Evolutionary conservation across 495 filamentous ascomycete species (phyloP).

Genomic region (Talaromyces trachyspermus): DNA sequence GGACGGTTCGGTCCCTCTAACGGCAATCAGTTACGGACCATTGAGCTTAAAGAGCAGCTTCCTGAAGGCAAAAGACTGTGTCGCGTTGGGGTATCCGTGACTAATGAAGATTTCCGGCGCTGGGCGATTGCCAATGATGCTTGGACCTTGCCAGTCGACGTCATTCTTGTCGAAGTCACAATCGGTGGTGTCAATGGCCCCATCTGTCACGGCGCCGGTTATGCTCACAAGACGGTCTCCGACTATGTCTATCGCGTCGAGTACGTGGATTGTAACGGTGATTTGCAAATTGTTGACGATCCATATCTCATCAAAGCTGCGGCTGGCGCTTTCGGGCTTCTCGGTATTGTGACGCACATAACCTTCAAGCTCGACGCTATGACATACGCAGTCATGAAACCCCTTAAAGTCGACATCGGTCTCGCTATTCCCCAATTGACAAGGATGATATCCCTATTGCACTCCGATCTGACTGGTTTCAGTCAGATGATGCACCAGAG

Average conservation of each 20-base stretch:
- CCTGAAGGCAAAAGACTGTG: conserved; percentile 19
- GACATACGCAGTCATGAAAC: conserved; percentile 41
- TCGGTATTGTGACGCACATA: conserved; percentile 47
- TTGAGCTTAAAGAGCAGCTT: conserved; percentile 23
- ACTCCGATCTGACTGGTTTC: too few species aligned
- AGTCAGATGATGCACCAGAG: too few species aligned
- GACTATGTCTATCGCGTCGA: conserved; percentile 42
- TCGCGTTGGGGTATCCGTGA: conserved; percentile 37
- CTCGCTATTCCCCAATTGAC: conserved; percentile 45
- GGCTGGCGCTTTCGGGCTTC: conserved; percentile 43
- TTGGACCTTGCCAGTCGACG: conserved; percentile 39
- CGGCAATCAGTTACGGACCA: too few species aligned
- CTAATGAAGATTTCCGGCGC: conserved; percentile 43
- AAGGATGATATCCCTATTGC: too few species aligned
- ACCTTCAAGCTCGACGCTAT: conserved; percentile 45
- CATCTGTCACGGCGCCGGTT: conserved; percentile 47
- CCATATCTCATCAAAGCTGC: conserved; percentile 35
- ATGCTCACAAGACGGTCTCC: conserved; percentile 34
- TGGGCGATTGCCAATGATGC: conserved; percentile 36
- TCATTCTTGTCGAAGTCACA: conserved; percentile 48
- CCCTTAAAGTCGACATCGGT: conserved; percentile 33
- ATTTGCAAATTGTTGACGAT: conserved; percentile 34
- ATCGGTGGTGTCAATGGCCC: conserved; percentile 43
- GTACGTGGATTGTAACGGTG: conserved; percentile 45
- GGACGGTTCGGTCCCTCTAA: too few species aligned